Percentiles rank a stretch among this genome's conserved stretches.
Evolutionary conservation across 2,329 filamentous ascomycete species (phyloP).

Genomic region (Cercospora sp.): DNA sequence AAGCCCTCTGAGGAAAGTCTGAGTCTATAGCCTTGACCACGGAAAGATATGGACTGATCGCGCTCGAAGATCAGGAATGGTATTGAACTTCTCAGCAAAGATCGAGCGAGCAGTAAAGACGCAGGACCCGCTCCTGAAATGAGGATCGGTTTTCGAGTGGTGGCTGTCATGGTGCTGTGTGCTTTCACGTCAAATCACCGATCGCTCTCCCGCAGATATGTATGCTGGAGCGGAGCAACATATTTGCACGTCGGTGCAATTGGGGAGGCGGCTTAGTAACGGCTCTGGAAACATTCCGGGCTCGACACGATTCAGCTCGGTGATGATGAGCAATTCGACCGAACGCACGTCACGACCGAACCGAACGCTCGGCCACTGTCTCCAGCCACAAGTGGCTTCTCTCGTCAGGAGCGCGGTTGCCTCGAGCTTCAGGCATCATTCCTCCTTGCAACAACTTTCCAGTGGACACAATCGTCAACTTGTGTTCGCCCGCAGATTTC

Average conservation of each 20-base stretch:
- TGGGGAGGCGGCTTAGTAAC: neutral
- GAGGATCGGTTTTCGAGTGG: slow-evolving; percentile 42
- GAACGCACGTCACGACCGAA: neutral
- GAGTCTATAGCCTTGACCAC: slow-evolving; percentile 63
- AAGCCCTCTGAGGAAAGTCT: slow-evolving; percentile 59
- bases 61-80: slow-evolving; percentile 47
- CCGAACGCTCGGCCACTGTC: neutral
- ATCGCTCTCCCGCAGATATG: neutral
- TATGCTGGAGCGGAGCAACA: neutral
- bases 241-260: neutral
- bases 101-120: slow-evolving; percentile 43
- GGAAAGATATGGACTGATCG: slow-evolving; percentile 54
- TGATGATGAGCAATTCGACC: neutral
- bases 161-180: slow-evolving; percentile 10
- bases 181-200: neutral
- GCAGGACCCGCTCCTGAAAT: slow-evolving; percentile 46
- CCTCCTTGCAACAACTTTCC: neutral
- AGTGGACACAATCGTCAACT: neutral
- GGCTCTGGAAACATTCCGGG: neutral
- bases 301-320: neutral
- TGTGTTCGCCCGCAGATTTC: neutral
- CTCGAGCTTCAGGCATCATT: neutral
- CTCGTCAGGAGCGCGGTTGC: neutral
- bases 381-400: neutral
- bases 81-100: slow-evolving; percentile 39